A percentile compares a stretch with the other conserved stretches of the same genome.
Evolutionary conservation across 1,139 yeast genomes (phyloP).

Genomic region (Scheffersomyces parashehatae): DNA sequence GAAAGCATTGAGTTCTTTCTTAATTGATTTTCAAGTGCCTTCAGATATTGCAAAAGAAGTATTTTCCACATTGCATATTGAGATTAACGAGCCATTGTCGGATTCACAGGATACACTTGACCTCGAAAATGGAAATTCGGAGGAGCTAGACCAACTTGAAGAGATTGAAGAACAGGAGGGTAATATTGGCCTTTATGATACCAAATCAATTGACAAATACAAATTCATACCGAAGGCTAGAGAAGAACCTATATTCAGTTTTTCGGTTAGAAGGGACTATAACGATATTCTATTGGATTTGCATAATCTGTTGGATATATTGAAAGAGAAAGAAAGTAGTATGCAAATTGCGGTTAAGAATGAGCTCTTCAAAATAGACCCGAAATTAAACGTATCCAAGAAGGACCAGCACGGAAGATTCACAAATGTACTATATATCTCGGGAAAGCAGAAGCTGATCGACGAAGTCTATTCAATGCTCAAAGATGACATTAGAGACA

Average conservation of each 20-base stretch:
- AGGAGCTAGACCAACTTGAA: slow-evolving; percentile 5
- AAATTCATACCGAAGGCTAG: slow-evolving; percentile 6
- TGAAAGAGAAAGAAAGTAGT: slow-evolving; percentile 24
- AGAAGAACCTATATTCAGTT: slow-evolving; percentile 12
- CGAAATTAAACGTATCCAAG: slow-evolving; percentile 27
- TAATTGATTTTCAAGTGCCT: slow-evolving; percentile 31
- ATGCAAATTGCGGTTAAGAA: slow-evolving; percentile 21
- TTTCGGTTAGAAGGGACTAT: slow-evolving; percentile 31
- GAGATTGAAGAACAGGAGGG: slow-evolving; percentile 3
- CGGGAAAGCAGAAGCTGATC: slow-evolving; percentile 33
- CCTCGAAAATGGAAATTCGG: not conserved
- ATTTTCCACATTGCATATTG: slow-evolving; percentile 25
- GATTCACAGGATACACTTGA: not conserved
- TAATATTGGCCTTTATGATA: slow-evolving; percentile 16
- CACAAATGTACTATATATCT: slow-evolving; percentile 33
- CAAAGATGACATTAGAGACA: slow-evolving; percentile 25
- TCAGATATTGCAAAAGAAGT: slow-evolving; percentile 27
- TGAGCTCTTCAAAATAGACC: slow-evolving; percentile 26
- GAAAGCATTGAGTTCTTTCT: slow-evolving; percentile 14
- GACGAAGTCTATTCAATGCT: slow-evolving; percentile 12
- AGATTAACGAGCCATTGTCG: slow-evolving; percentile 2
- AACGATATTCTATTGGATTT: slow-evolving; percentile 23
- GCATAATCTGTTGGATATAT: slow-evolving; percentile 34
- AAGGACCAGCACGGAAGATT: slow-evolving; percentile 33
- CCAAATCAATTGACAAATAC: slow-evolving; percentile 23